Base-by-base conservation (phyloP, 805 yeast species). In the Suhomyces emberorum region DNA sequence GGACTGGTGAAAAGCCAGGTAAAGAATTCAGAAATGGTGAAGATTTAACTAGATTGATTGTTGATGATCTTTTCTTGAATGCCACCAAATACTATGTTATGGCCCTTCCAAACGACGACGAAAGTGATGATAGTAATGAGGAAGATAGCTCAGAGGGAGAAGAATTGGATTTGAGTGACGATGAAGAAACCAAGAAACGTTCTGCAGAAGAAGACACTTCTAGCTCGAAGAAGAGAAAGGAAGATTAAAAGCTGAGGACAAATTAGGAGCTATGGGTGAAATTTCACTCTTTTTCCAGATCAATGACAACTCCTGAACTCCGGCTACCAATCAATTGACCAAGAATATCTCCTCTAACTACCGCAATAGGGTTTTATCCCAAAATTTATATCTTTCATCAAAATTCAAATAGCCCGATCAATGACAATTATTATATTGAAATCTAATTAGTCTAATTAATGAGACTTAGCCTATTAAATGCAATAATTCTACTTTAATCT, bases 31-130 rank as follows among this genome's bases (percentile, higher is more conserved):
- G 88, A 42, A 72, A 74, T 38, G 96, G 95, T 16, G 91, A 81
- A 42, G 88, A 81, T 8, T 68, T 89, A 37, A 86, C 95, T 0
- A 66, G 78, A 34, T 60, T 85, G 28, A 65, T 91, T 10, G 68
- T 77, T 4, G 95, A 88, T 30, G 96, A 89, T 50, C 55, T 91
- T 28, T 89, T 76, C 54, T 95, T 96, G 10, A 80, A 81, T 47
- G 93, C 96, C 3, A 79, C 87, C 16, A 85, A 83, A 48, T 83
- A 85, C 54, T 91, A 82, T 50, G 80, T 86, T 5, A 80, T 81
- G 51, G 88, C 89, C 0, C 66, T 80, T 45, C 83, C 85, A 33
- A 76, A 74, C 28, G 79, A 72, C 36, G 78, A 71, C 31, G 70
- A 71, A 2, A 76, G 65, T 21, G 44, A 42, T 4, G 43, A 38